These are phyloP conservation scores for Komagataea norvegica DNA, from an alignment of 1,139 yeast species.

Conservation along the genomic window DNA sequence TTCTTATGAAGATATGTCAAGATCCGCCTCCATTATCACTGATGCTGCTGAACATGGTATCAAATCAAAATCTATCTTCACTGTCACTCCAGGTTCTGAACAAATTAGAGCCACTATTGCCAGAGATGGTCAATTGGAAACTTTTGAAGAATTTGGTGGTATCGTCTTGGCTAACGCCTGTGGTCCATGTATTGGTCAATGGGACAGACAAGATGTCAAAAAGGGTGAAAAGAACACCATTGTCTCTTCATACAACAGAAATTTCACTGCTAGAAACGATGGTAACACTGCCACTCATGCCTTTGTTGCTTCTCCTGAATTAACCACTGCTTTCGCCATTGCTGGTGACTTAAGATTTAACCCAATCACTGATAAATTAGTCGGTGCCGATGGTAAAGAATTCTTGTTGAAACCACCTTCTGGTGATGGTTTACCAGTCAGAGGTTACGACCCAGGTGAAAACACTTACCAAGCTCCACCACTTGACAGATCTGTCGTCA, in stretches of 20 bases:
- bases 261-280: constrained; percentile 97
- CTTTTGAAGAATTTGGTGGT: constrained; percentile 92
- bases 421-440: constrained; percentile 90
- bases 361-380: constrained; percentile 93
- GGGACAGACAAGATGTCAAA: constrained; percentile 97
- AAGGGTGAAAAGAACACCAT: constrained; percentile 98
- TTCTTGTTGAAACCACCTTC: constrained; percentile 86
- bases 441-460: constrained; percentile 91
- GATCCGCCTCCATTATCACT: constrained; percentile 90
- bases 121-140: constrained; percentile 91
- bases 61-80: constrained; percentile 83
- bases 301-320: constrained; percentile 96
- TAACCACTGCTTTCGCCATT: constrained; percentile 93
- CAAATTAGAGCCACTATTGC: constrained; percentile 98
- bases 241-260: constrained; percentile 98
- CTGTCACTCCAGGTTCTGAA: constrained; percentile 98
- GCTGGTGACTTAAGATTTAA: constrained; percentile 98
- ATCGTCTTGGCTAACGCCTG: constrained; percentile 96
- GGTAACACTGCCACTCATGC: constrained; percentile 99
- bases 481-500: constrained; percentile 69
- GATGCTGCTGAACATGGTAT: constrained; percentile 91
- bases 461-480: constrained; percentile 99
- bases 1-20: constrained; percentile 97
- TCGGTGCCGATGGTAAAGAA: constrained; percentile 93
- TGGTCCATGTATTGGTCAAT: constrained; percentile 99